These are phyloP conservation scores for Nidula microcarpa DNA, from an alignment of 768 basidiomycete genomes.

Conservation along the genomic window DNA sequence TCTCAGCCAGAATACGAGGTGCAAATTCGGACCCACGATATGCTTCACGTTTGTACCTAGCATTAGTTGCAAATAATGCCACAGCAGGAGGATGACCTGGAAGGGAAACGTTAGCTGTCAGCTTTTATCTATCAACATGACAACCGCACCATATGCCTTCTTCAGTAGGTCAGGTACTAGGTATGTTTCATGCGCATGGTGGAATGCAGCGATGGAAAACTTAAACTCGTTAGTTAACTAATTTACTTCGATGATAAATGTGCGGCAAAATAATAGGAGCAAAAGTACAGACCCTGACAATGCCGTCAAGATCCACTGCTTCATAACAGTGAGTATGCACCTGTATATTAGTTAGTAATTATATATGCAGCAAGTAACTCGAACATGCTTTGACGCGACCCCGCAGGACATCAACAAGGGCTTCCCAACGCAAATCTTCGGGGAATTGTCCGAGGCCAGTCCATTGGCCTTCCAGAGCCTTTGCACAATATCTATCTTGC, in stretches of 20 bases:
- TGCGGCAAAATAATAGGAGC: not conserved
- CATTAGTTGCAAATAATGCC: conserved; percentile 65
- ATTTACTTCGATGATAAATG: too few relatives aligned
- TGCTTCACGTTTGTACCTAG: conserved; percentile 70
- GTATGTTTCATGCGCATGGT: conserved; percentile 79
- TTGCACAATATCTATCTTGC: conserved; percentile 63
- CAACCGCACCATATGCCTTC: conserved; percentile 52
- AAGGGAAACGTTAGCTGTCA: not conserved
- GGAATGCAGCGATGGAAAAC: conserved; percentile 72
- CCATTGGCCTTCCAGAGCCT: conserved; percentile 47
- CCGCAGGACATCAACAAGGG: conserved; percentile 71
- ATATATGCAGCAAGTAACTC: too few relatives aligned
- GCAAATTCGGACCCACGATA: conserved; percentile 81
- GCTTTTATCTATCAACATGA: not conserved
- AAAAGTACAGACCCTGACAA: conserved; percentile 47
- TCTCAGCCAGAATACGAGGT: conserved; percentile 62
- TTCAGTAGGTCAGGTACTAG: conserved; percentile 83
- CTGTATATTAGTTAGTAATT: conserved; percentile 15
- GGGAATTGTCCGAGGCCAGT: conserved; percentile 53
- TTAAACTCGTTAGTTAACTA: conserved; percentile 63
- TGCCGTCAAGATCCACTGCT: conserved; percentile 67
- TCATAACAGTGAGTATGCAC: conserved; percentile 58
- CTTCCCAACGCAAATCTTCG: conserved; percentile 69
- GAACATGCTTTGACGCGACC: conserved; percentile 63
- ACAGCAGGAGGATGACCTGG: conserved; percentile 63